phyloP scores from a whole-genome alignment of 2,329 filamentous ascomycete species.

The Fusarium stilboides region DNA sequence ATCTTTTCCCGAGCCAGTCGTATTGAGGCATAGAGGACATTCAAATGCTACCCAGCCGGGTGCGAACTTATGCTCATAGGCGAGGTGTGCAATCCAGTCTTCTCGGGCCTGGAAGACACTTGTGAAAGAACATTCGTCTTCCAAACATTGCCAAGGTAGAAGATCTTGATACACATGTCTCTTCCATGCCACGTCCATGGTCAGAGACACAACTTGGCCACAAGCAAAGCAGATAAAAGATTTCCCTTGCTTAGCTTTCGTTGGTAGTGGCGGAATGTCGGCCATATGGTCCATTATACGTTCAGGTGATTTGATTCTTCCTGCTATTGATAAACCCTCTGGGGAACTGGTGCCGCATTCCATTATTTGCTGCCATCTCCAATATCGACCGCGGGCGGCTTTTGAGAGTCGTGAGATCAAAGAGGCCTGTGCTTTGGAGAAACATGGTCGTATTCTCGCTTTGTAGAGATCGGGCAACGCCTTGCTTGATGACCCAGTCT shows the following conservation, averaged over 20 bases:
- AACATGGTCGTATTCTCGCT: not conserved
- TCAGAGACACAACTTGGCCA: not conserved
- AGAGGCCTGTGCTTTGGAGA: not conserved
- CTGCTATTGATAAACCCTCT: not conserved
- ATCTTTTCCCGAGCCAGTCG: not conserved
- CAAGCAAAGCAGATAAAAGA: conserved; percentile 8
- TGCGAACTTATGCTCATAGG: not conserved
- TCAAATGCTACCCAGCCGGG: not conserved
- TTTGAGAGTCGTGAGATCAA: not conserved
- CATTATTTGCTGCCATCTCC: not conserved
- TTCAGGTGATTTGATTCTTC: conserved; percentile 2
- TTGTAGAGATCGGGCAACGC: not conserved
- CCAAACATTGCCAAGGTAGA: conserved; percentile 1
- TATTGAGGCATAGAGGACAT: conserved; percentile 4
- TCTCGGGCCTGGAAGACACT: not conserved
- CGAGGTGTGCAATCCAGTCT: conserved; percentile 5
- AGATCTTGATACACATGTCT: conserved; percentile 12
- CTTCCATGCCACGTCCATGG: not conserved
- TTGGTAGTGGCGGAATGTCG: not conserved
- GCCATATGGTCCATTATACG: not conserved
- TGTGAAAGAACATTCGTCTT: not conserved
- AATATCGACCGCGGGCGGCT: not conserved
- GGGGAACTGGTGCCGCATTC: not conserved
- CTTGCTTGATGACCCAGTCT: not conserved
- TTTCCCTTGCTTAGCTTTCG: not conserved